Evolutionary conservation across 257 asterid species (phyloP), one percentile per base, ranked within the genome.

Genomic region (Primulina tabacum): DNA sequence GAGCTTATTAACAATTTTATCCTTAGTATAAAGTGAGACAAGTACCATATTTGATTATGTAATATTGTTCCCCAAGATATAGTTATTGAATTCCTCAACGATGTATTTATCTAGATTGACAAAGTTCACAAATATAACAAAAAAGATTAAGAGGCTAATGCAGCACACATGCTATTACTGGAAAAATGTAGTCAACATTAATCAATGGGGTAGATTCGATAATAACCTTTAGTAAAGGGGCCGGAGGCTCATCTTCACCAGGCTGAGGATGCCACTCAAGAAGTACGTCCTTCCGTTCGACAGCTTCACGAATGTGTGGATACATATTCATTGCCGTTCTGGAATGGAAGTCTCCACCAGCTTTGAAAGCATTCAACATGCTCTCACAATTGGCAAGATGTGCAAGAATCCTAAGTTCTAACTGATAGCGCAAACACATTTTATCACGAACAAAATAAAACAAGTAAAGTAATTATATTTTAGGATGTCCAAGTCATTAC

Each of bases 301-400:
- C 70, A 11, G 89, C 89, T 69, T 79, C 75, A 57, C 83, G 85
- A 68, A 84, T 82, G 72, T 82, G 87, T 4, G 87, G 81, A 73
- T 84, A 84, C 89, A 84, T 84, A 74, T 80, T 84, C 86, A 84
- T 79, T 38, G 99, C 99, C 53, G 99, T 94, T 80, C 99, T 86
- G 1, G 99, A 94, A 76, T 94, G 99, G 81, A 94, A 94, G 78
- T 94, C 99, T 64, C 99, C 99, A 40, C 99, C 99, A 69, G 99
- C 98, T 80, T 77, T 76, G 71, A 84, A 84, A 66, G 89, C 89
- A 68, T 64, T 75, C 78, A 84, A 65, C 89, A 84, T 84, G 77
- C 89, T 84, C 77, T 82, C 65, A 78, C 89, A 84, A 74, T 82
- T 71, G 37, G 86, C 84, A 21, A 81, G 86, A 76, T 84, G 88